Evolutionary conservation across 176 grass and related monocot species (phyloP), one percentile per base, ranked within the genome.

Genomic region (Phoenix roebelenii): DNA sequence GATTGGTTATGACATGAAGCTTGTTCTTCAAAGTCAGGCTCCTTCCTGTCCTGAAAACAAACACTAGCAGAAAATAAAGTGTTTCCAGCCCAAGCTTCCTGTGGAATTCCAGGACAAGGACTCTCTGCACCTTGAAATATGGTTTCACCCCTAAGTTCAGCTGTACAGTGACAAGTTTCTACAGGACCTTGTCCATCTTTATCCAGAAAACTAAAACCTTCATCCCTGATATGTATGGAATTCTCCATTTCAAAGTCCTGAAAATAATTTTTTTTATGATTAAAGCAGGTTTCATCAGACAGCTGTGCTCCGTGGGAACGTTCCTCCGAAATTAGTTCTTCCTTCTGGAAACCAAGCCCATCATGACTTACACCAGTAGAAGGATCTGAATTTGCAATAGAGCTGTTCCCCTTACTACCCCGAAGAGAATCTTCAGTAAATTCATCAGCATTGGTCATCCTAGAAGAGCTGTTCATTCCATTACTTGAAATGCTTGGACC

Each of bases 371-470:
- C 50, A 25, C 56, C 56, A 25, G 68, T 3, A 71, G 5, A 49
- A 60, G 64, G 70, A 62, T 66, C 73, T 18, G 65, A 49, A 86
- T 39, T 74, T 50, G 75, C 70, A 49, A 39, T 32, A 58, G 77
- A 16, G 35, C 60, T 20, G 26, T 76, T 60, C 16, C 30, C 30
- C 5, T 32, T 32, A 7, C 30, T 6, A 32, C 5, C 30, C 30
- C 7, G 5, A 7, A 32, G 30, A 32, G 5, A 32, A 7, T 32
- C 30, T 32, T 7, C 5, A 7, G 30, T 32, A 49, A 18, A 52
- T 58, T 70, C 9, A 3, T 70, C 71, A 18, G 26, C 52, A 72
- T 68, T 71, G 57, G 55, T 55, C 19, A 3, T 39, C 55, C 70
- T 74, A 71, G 71, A 85, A 51, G 70, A 44, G 6, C 28, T 16